Conservation (phyloP, 495 filamentous ascomycete species). For the Aspergillus carlsbadensis region DNA sequence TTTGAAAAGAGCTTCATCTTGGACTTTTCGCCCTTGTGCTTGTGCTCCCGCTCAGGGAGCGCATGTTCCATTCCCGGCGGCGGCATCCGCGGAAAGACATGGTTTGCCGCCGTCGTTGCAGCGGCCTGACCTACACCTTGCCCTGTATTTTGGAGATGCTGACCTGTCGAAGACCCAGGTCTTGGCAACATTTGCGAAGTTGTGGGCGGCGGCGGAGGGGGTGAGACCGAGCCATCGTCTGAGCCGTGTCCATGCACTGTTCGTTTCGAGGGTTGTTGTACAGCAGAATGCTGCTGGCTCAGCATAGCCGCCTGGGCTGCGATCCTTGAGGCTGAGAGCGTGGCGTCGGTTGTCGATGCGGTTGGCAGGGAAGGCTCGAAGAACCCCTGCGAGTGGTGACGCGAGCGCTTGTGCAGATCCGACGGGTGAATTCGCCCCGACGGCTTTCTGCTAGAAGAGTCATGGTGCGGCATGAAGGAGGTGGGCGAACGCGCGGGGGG, state of each 20-base stretch:
- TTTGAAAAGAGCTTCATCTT: constrained; percentile 93
- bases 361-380: constrained; percentile 86
- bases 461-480: constrained; percentile 42
- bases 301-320: constrained; percentile 91
- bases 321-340: constrained; percentile 76
- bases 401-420: constrained; percentile 40
- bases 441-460: constrained; percentile 35
- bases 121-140: constrained; percentile 61
- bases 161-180: constrained; percentile 49
- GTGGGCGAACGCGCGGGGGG: constrained; percentile 30
- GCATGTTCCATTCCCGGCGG: constrained; percentile 41
- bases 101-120: constrained; percentile 80
- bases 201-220: constrained; percentile 50
- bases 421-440: constrained; percentile 40
- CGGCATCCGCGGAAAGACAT: constrained; percentile 75
- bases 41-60: constrained; percentile 58
- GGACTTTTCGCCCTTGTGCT: constrained; percentile 71
- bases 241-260: constrained; percentile 56
- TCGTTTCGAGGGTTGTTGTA: constrained; percentile 61
- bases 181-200: constrained; percentile 56
- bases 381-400: constrained; percentile 79
- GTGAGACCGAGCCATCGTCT: not conserved
- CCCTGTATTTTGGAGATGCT: constrained; percentile 65
- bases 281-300: constrained; percentile 42
- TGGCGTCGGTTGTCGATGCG: constrained; percentile 52